Conservation (phyloP, 257 asterid genomes). For the Capsicum rhomboideum region DNA sequence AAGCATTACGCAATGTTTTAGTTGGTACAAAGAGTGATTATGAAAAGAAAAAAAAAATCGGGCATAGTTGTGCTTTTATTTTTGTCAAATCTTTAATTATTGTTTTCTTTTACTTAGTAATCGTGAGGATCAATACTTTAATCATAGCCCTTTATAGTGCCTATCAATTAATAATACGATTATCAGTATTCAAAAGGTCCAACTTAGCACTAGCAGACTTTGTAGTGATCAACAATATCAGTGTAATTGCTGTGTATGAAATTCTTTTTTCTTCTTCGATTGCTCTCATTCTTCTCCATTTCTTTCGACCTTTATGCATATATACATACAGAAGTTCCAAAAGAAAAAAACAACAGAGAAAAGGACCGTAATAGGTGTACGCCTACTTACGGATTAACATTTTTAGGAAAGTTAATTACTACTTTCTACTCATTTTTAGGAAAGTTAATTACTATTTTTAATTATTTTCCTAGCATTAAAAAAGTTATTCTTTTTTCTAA, state of each 20-base stretch:
- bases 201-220: background rate
- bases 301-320: too few relatives aligned
- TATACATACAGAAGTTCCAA: too few relatives aligned
- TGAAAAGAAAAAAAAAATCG: too few relatives aligned
- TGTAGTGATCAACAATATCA: too few relatives aligned
- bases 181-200: background rate
- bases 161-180: slow-evolving; percentile 1
- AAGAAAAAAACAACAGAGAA: too few relatives aligned
- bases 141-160: background rate
- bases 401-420: background rate
- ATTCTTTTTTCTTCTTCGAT: too few relatives aligned
- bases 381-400: background rate
- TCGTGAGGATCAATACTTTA: background rate
- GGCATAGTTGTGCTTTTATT: background rate
- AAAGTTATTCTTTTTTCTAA: too few relatives aligned
- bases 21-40: background rate
- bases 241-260: too few relatives aligned
- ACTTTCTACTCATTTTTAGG: too few relatives aligned
- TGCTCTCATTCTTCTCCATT: too few relatives aligned
- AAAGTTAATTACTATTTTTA: too few relatives aligned
- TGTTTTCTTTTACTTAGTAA: slow-evolving; percentile 5
- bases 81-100: background rate
- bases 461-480: too few relatives aligned
- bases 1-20: background rate
- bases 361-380: background rate